Conservation (phyloP, 495 filamentous ascomycete species). For the Sporormia fimetaria region DNA sequence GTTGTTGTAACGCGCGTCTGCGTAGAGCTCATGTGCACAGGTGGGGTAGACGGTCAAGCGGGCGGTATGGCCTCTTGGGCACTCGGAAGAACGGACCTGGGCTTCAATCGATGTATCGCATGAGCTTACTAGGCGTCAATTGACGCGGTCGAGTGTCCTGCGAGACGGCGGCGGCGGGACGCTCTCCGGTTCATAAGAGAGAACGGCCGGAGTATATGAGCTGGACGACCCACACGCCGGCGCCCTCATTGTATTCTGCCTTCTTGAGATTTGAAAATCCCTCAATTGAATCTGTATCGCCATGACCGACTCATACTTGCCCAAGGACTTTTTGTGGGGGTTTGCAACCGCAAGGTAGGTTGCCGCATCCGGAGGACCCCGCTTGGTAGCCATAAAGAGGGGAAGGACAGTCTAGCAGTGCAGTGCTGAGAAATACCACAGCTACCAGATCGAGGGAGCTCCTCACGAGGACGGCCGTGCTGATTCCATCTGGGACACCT, state of each 20-base stretch:
- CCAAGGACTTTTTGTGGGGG: conserved; percentile 69
- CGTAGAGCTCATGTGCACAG: background rate
- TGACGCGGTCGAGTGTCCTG: background rate
- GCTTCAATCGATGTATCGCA: too few relatives aligned
- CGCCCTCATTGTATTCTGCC: background rate
- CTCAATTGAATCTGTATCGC: conserved; percentile 3
- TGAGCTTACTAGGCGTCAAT: background rate
- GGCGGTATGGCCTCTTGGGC: background rate
- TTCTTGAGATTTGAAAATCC: conserved; percentile 1
- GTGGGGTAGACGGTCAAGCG: background rate
- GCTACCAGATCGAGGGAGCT: conserved; percentile 69
- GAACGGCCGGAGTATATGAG: conserved; percentile 17
- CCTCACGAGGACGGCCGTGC: conserved; percentile 55
- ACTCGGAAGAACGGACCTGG: conserved; percentile 8
- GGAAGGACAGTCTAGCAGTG: background rate
- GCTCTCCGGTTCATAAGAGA: conserved; percentile 15
- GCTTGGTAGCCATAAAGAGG: too few relatives aligned
- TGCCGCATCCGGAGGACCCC: too few relatives aligned
- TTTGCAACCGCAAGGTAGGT: conserved; percentile 67
- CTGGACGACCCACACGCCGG: background rate
- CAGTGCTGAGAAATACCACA: conserved; percentile 24
- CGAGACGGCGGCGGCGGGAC: conserved; percentile 19
- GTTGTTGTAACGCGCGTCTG: background rate
- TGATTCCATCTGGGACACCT: conserved; percentile 68
- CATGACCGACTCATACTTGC: conserved; percentile 37